Percentiles rank a stretch among this genome's conserved stretches.
Evolutionary conservation across 106 monocot genomes (phyloP).

Genomic region (Dendrobium officinale): DNA sequence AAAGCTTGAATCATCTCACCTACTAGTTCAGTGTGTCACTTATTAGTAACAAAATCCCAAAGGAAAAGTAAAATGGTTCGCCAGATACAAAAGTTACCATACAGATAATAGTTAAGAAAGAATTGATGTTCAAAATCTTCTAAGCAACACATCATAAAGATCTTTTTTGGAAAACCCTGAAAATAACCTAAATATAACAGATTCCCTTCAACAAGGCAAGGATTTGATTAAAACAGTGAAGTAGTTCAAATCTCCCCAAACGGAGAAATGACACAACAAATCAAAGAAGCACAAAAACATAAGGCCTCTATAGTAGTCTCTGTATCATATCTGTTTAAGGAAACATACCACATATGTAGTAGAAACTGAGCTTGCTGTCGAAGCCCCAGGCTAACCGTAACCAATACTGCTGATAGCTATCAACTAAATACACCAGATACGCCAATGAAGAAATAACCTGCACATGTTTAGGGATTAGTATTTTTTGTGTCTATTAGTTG

Average conservation of each 20-base stretch:
- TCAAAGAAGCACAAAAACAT: background rate
- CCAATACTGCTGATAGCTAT: slow-evolving; percentile 65
- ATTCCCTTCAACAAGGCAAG: background rate
- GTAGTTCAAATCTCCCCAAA: background rate
- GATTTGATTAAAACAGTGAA: background rate
- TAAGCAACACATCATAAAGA: background rate
- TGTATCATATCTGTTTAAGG: slow-evolving; percentile 3
- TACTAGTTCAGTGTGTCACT: background rate
- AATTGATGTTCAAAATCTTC: background rate
- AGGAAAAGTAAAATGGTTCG: background rate
- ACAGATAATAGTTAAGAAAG: background rate
- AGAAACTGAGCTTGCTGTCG: slow-evolving; percentile 73
- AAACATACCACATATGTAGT: slow-evolving; percentile 84
- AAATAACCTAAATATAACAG: background rate
- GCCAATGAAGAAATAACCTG: slow-evolving; percentile 79
- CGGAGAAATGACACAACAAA: background rate
- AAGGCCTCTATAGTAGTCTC: background rate
- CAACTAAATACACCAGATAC: slow-evolving; percentile 75
- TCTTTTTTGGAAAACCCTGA: background rate
- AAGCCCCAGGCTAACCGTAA: slow-evolving; percentile 70
- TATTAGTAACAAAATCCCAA: background rate
- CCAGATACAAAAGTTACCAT: background rate
- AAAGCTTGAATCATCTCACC: background rate
- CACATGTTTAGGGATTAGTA: background rate
- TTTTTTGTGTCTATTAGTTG: background rate